A percentile compares a stretch with the other conserved stretches of the same genome.
Evolutionary conservation across 192 early-diverging fungal species (phyloP).

Genomic region (Gamsiella multidivaricata): DNA sequence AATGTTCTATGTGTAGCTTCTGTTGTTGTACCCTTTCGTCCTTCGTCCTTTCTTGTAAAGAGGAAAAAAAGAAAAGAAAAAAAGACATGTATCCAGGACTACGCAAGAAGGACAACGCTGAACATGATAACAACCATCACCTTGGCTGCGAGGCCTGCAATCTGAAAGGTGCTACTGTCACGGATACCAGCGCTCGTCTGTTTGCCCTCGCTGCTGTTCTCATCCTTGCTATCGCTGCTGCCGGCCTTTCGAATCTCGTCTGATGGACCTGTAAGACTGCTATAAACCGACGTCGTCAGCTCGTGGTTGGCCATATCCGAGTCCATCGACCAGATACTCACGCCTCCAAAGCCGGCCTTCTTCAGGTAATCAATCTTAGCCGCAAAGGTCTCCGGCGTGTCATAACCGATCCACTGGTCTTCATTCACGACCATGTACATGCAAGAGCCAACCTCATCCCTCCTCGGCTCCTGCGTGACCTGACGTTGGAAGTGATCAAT

Average conservation of each 20-base stretch:
- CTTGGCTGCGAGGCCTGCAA: conserved; percentile 11
- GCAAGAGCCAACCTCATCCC: conserved; percentile 39
- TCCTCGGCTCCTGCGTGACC: conserved; percentile 35
- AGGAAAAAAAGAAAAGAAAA: neutral
- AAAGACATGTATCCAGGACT: no score
- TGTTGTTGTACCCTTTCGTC: neutral
- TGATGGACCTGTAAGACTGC: conserved; percentile 5
- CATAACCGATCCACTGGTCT: conserved; percentile 41
- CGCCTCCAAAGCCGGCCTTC: conserved; percentile 43
- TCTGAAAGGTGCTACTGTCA: neutral
- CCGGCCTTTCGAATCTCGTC: no score
- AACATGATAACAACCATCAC: conserved; percentile 24
- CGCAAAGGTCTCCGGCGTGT: conserved; percentile 36
- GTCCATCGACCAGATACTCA: conserved; percentile 55
- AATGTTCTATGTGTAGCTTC: no score
- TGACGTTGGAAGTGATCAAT: conserved; percentile 25
- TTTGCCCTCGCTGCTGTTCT: neutral
- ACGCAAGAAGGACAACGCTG: conserved; percentile 29
- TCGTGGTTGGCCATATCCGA: conserved; percentile 39
- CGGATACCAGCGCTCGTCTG: neutral
- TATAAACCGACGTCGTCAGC: conserved; percentile 34
- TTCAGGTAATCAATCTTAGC: conserved; percentile 27
- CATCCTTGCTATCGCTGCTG: neutral
- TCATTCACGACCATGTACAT: conserved; percentile 54
- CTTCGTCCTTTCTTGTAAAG: neutral